A percentile compares a stretch with the other conserved stretches of the same genome.
Evolutionary conservation across 2,329 filamentous ascomycete genomes (phyloP).

Genomic region (Exophiala oligosperma): DNA sequence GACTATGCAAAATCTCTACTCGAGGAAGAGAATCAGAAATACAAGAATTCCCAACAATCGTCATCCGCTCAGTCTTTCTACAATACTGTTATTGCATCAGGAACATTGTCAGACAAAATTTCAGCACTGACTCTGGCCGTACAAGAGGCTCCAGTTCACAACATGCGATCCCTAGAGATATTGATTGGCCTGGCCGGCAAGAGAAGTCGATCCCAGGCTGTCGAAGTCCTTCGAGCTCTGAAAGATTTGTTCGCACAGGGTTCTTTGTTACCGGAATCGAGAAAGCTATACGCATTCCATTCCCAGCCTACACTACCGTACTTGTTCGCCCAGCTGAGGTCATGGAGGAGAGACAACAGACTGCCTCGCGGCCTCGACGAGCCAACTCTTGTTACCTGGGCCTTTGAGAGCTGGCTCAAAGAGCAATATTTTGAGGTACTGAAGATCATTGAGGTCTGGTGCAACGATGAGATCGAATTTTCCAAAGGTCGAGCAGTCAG

Average conservation of each 20-base stretch:
- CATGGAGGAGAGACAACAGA: slow-evolving; percentile 68
- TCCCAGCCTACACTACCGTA: slow-evolving; percentile 76
- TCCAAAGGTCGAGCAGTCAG: slow-evolving; percentile 84
- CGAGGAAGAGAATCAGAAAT: slow-evolving; percentile 74
- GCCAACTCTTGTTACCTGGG: slow-evolving; percentile 80
- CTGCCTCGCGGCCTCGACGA: slow-evolving; percentile 74
- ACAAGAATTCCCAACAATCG: slow-evolving; percentile 68
- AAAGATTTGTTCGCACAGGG: slow-evolving; percentile 94
- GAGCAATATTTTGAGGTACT: slow-evolving; percentile 89
- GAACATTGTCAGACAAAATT: slow-evolving; percentile 94
- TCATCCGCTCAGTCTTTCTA: slow-evolving; percentile 93
- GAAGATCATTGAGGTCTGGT: slow-evolving; percentile 89
- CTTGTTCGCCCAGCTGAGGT: slow-evolving; percentile 48
- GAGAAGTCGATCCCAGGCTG: slow-evolving; percentile 86
- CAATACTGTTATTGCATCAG: slow-evolving; percentile 93
- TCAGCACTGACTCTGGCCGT: slow-evolving; percentile 91
- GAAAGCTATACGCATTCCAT: slow-evolving; percentile 77
- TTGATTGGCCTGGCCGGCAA: slow-evolving; percentile 83
- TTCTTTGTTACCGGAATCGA: slow-evolving; percentile 75
- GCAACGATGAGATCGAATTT: slow-evolving; percentile 92
- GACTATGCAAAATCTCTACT: slow-evolving; percentile 73
- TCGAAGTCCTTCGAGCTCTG: slow-evolving; percentile 86
- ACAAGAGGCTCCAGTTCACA: slow-evolving; percentile 95
- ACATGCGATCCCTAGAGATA: slow-evolving; percentile 82
- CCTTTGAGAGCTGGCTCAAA: slow-evolving; percentile 94